Evolutionary conservation across 106 monocot species (phyloP), one percentile per base, ranked within the genome.

Genomic region (Cymbidium sinense): DNA sequence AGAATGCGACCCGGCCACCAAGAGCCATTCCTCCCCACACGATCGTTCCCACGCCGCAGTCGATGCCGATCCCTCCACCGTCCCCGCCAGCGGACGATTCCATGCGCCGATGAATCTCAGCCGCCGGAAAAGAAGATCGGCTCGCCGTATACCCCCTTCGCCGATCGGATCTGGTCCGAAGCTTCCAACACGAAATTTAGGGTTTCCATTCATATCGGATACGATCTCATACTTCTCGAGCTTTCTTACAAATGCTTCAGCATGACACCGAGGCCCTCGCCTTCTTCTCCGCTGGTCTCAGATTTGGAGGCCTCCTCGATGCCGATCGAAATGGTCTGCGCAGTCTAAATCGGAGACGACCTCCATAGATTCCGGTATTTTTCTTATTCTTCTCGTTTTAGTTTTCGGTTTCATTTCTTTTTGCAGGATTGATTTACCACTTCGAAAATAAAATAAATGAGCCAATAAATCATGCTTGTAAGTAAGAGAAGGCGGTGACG

Each of bases 11-110:
- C n/a, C n/a, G n/a, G n/a, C n/a, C n/a, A n/a, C n/a, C 81, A 85
- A 10, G 85, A 85, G 0, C 85, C 86, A 64, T 86, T 86, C 86
- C 86, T 75, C 82, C 86, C 86, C 86, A 82, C 3, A 86, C 86
- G 58, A 86, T 86, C 28, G 86, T 82, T 43, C 86, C 86, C 70
- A 79, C 86, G 34, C 70, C 23, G 62, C 79, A 75, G 12, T 82
- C 86, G 72, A 78, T 35, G 52, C 73, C 81, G 41, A 75, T 33
- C 75, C 76, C 86, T 4, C 75, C 82, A 2, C 81, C 81, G 11
- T 79, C 85, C 29, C 5, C 72, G 2, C 34, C 85, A 20, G 65
- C 75, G 13, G 81, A 78, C 15, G 33, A 50, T 44, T 74, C 81
- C 85, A 81, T 85, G 10, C 34, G 70, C 64, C 64, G 29, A 7